Base-by-base conservation (phyloP, 805 yeast species). In the Metschnikowia aberdeeniae region DNA sequence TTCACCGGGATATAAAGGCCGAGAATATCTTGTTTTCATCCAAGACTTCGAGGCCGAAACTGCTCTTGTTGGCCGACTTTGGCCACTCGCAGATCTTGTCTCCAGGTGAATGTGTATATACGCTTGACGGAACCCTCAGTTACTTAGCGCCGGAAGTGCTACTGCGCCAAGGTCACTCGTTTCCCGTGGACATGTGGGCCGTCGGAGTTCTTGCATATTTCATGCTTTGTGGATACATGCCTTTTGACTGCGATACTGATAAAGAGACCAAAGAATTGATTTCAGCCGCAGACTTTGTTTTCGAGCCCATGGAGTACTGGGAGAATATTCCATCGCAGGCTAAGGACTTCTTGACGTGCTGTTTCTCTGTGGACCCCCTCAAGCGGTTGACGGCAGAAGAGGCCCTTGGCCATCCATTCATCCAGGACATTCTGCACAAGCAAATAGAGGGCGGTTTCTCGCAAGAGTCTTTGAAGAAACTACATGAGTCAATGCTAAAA, bases 131-230 rank as follows among this genome's bases (percentile, higher is more conserved):
- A 0, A 85, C 92, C 1, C 74, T 84, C 6, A 81, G 86, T 17
- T 84, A 84, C 61, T 79, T 84, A 76, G 84, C 90, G 0, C 92
- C 92, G 1, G 90, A 84, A 57, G 61, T 64, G 40, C 72, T 85
- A 34, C 68, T 78, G 44, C 61, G 67, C 12, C 67, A 75, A 40
- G 80, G 80, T n/a, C 84, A 84, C 53, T 76, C 77, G 22, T 71
- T 66, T 50, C 73, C 78, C 3, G 83, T 84, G 2, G 92, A 84
- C 57, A 70, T 84, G 28, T 84, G 92, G 92, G 85, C 90, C 0
- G 68, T 84, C 24, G 92, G 90, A 2, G 89, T 84, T 2, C 67
- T 83, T 29, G 74, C 83, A 1, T 85, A 84, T 59, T 84, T 84
- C 54, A 75, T 84, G 75, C 71, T 82, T 12, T 75, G 84, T 49